A percentile compares a stretch with the other conserved stretches of the same genome.
These are phyloP conservation scores for Sisymbrium altissimum DNA, from an alignment of 345 rosid genomes.

Conservation along the genomic window DNA sequence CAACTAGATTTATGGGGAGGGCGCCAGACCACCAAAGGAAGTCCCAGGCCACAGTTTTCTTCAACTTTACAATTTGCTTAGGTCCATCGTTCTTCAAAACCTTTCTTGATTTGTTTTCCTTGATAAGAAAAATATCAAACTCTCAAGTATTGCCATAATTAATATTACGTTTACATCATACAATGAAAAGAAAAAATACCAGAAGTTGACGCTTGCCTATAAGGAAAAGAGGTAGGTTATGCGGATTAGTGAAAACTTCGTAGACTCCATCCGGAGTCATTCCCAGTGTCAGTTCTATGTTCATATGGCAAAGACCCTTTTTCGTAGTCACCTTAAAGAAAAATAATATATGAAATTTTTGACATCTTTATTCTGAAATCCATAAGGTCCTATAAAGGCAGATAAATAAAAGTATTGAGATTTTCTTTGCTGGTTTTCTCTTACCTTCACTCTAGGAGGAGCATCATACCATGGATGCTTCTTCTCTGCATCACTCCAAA, in stretches of 20 bases:
- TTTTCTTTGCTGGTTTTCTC: no score
- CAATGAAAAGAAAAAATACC: not conserved
- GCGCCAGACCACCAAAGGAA: not conserved
- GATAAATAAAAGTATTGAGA: no score
- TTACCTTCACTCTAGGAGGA: constrained; percentile 55
- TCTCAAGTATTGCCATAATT: not conserved
- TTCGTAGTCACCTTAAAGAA: constrained; percentile 63
- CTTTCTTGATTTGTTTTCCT: not conserved
- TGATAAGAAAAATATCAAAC: not conserved
- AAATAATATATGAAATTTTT: not conserved
- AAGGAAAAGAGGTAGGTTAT: constrained; percentile 54
- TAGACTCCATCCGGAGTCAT: constrained; percentile 54
- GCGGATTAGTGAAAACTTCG: constrained; percentile 55
- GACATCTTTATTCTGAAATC: no score
- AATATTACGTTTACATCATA: not conserved
- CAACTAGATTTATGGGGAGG: not conserved
- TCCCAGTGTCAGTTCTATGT: not conserved
- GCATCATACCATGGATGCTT: no score
- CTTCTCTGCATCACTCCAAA: constrained; percentile 49
- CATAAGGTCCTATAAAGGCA: no score
- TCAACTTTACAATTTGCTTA: not conserved
- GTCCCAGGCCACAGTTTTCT: not conserved
- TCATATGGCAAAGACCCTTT: constrained; percentile 11
- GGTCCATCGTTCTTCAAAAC: no score
- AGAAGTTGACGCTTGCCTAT: not conserved